Evolutionary conservation across 345 rosid genomes (phyloP).

Genomic region (Salix dunnii): DNA sequence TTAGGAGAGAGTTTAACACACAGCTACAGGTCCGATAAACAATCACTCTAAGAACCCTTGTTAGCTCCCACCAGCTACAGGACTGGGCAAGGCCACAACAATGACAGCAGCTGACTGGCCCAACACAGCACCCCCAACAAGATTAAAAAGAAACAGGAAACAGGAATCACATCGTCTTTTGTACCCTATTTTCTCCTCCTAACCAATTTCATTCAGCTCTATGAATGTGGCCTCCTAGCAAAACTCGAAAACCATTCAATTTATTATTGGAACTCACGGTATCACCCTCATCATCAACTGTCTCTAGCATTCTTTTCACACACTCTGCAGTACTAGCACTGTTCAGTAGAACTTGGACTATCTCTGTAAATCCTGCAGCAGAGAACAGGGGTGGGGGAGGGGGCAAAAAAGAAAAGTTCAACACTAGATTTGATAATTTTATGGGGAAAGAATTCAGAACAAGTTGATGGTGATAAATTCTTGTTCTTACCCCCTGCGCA

Average conservation of each 20-base stretch:
- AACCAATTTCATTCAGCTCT: not conserved
- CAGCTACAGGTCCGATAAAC: not conserved
- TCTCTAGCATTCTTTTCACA: slow-evolving; percentile 66
- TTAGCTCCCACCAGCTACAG: not conserved
- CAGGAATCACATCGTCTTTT: not conserved
- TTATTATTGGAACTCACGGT: slow-evolving; percentile 48
- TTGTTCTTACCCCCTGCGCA: slow-evolving; percentile 66
- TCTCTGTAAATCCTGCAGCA: slow-evolving; percentile 59
- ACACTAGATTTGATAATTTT: not conserved
- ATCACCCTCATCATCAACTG: slow-evolving; percentile 79
- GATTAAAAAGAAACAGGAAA: not conserved
- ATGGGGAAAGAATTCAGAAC: not conserved
- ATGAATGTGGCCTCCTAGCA: not conserved
- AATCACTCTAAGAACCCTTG: not conserved
- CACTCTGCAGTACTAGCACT: slow-evolving; percentile 43
- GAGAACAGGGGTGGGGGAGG: not conserved
- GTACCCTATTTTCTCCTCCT: not conserved
- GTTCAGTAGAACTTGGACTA: slow-evolving; percentile 57
- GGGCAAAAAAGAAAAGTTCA: not conserved
- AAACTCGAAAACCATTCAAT: not conserved
- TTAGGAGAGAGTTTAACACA: not conserved
- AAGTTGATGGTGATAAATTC: not conserved
- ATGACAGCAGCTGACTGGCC: not conserved
- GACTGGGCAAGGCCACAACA: not conserved
- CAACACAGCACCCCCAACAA: not conserved